phyloP scores from a whole-genome alignment of 139 green algal species.

The Asterochloris sp. region DNA sequence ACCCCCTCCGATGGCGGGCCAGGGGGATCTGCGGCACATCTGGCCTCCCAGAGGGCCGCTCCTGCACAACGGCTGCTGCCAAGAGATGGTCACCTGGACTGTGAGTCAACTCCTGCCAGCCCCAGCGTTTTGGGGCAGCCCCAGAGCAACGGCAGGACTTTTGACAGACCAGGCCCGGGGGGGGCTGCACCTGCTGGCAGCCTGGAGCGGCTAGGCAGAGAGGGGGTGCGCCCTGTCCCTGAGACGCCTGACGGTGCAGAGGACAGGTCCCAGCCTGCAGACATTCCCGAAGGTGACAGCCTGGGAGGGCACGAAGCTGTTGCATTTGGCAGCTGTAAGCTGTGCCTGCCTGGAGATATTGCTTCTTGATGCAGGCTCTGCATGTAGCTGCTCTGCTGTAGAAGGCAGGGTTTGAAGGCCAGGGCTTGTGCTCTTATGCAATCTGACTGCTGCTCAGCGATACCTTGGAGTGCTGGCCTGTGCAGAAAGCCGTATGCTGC shows the following conservation, averaged over 20 bases:
- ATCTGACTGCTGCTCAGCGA: not conserved
- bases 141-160: too few relatives aligned
- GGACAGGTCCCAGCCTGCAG: constrained; percentile 8
- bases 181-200: too few relatives aligned
- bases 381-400: not conserved
- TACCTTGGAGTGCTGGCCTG: not conserved
- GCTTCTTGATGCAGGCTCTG: not conserved
- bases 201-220: too few relatives aligned
- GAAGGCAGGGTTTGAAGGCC: not conserved
- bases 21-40: too few relatives aligned
- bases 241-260: constrained; percentile 15
- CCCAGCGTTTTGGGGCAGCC: too few relatives aligned
- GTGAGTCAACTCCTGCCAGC: too few relatives aligned
- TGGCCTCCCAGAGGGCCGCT: too few relatives aligned
- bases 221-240: not conserved
- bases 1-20: too few relatives aligned
- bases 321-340: not conserved
- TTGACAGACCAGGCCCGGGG: too few relatives aligned
- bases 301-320: too few relatives aligned
- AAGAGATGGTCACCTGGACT: too few relatives aligned
- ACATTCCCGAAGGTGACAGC: not conserved
- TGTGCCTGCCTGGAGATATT: not conserved
- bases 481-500: not conserved
- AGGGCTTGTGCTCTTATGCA: not conserved
- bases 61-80: too few relatives aligned